phyloP scores from a whole-genome alignment of 495 filamentous ascomycete genomes.

The Xylaria scruposa region DNA sequence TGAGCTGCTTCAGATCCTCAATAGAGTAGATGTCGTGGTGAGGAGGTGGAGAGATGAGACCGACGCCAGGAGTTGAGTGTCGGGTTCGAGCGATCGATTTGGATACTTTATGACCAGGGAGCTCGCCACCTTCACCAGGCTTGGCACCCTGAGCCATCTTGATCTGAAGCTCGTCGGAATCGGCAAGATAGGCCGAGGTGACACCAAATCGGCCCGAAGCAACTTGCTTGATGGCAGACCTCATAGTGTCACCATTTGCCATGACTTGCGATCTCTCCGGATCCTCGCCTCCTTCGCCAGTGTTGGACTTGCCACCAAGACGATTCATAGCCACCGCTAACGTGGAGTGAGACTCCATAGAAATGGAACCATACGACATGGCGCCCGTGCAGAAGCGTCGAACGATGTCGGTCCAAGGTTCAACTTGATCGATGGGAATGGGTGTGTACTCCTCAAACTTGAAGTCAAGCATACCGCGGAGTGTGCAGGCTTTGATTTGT shows the following conservation, averaged over 20 bases:
- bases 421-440: slow-evolving; percentile 96
- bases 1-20: slow-evolving; percentile 97
- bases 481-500: slow-evolving; percentile 96
- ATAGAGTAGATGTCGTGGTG: slow-evolving; percentile 99
- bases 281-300: slow-evolving; percentile 97
- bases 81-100: slow-evolving; percentile 94
- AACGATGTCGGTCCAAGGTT: slow-evolving; percentile 99
- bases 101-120: slow-evolving; percentile 98
- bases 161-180: slow-evolving; percentile 98
- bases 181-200: slow-evolving; percentile 96
- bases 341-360: slow-evolving; percentile 98
- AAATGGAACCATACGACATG: slow-evolving; percentile 99
- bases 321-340: slow-evolving; percentile 98
- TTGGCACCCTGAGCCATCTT: slow-evolving; percentile 99
- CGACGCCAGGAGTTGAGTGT: slow-evolving; percentile 98
- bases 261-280: slow-evolving; percentile 85
- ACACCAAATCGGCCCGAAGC: slow-evolving; percentile 98
- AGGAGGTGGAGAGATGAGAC: slow-evolving; percentile 96
- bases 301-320: slow-evolving; percentile 98
- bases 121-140: slow-evolving; percentile 97
- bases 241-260: slow-evolving; percentile 97
- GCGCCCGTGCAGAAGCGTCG: slow-evolving; percentile 98
- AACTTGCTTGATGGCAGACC: slow-evolving; percentile 98
- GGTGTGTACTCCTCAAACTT: slow-evolving; percentile 88
- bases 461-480: slow-evolving; percentile 96